Conservation (phyloP, 2,329 filamentous ascomycete species). For the Hymenoscyphus scutula region DNA sequence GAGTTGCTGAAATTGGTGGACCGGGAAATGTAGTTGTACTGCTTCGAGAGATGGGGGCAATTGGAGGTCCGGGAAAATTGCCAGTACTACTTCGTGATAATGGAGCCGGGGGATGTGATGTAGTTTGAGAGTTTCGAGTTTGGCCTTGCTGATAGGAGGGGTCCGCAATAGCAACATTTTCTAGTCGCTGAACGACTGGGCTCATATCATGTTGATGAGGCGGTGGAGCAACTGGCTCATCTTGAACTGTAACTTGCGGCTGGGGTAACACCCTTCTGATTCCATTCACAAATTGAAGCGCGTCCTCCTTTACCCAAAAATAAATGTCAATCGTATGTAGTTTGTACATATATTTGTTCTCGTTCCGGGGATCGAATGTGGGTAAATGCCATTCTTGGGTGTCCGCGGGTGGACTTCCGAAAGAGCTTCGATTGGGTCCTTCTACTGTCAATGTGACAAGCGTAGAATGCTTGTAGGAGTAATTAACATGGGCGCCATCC, state of each 20-base stretch:
- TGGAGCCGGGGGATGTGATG: conserved; percentile 14
- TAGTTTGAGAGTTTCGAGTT: conserved; percentile 30
- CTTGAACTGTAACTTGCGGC: conserved; percentile 59
- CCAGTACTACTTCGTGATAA: conserved; percentile 10
- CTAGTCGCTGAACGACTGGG: conserved; percentile 70
- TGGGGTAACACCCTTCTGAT: conserved; percentile 63
- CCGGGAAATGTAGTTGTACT: conserved; percentile 26
- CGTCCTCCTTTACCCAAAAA: conserved; percentile 74
- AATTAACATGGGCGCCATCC: conserved; percentile 62
- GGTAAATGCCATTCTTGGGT: conserved; percentile 72
- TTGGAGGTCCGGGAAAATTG: conserved; percentile 10
- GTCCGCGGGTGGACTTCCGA: conserved; percentile 36
- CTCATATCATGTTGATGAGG: conserved; percentile 54
- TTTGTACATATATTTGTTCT: conserved; percentile 76
- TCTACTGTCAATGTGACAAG: conserved; percentile 67
- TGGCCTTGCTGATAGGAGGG: conserved; percentile 44
- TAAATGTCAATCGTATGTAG: conserved; percentile 75
- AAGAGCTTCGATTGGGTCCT: conserved; percentile 32
- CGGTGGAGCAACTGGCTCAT: conserved; percentile 57
- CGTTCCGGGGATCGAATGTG: conserved; percentile 67
- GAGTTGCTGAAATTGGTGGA: conserved; percentile 39
- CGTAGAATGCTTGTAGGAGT: conserved; percentile 72
- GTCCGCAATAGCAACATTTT: conserved; percentile 66
- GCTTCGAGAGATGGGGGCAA: conserved; percentile 4
- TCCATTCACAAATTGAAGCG: conserved; percentile 66